Evolutionary conservation across 2,329 filamentous ascomycete genomes (phyloP), one percentile per base, ranked within the genome.

Genomic region (Pseudocercospora vitis): DNA sequence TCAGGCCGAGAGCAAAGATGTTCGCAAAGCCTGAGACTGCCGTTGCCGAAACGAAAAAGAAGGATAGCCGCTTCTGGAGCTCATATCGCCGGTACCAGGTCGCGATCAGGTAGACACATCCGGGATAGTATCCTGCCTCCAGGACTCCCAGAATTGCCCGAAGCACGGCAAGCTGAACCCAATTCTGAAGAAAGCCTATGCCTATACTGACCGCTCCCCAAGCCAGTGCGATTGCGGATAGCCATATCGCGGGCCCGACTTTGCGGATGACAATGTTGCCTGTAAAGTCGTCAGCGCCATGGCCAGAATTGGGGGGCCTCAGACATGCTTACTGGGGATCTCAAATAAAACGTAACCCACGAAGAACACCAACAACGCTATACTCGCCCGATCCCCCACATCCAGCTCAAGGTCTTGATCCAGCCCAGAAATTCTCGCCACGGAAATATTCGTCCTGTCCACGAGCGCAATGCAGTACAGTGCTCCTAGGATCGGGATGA

Each of bases 401-500:
- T 48, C 16, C 4, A 56, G 18, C 1, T 21, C 44, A 19, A 56
- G 45, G 24, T 56, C 53, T 8, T 56, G 47, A 26, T 52, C 50
- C 2, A 52, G 19, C n/a, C 53, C 53, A 6, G 49, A 52, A 11
- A 56, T 50, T 14, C 53, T 29, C 11, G 53, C 53, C 5, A 52
- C 50, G 9, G 49, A 52, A 9, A 56, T 49, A 19, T 56, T 56
- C 19, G 64, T 72, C 12, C 75, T 69, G 55, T 77, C 75, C 4
- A 78, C 65, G 54, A 77, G 77, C 4, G 71, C 65, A 16, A 61
- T 53, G 32, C 76, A 62, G 52, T 75, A 77, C 0, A 81, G 63
- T 2, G 76, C 50, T 12, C 40, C 53, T 2, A 81, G 65, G 16
- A 77, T 73, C 0, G 78, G 78, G 3, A 81, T 63, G 19, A 81